Base-by-base conservation (phyloP, 805 yeast species). In the Barnettozyma vustinii region DNA sequence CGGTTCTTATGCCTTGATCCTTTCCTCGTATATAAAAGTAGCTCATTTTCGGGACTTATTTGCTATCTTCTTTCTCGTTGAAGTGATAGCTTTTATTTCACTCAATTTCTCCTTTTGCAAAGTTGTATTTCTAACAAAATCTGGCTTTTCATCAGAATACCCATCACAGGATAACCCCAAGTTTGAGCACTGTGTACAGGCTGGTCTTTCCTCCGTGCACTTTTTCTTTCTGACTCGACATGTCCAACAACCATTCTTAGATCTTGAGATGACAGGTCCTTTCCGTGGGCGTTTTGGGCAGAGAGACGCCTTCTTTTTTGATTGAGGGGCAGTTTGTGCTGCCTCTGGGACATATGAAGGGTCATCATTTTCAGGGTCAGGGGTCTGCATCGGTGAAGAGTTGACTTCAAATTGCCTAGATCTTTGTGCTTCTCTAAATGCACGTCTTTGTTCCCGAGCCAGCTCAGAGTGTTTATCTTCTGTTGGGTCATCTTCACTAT, bases 221-320 rank as follows among this genome's bases (percentile, higher is more conserved):
- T 83, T 79, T 62, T 85, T 85, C 54, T 87, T 81, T 37, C 94
- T 72, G 16, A 83, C 64, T 49, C 91, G 66, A 35, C 92, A 85
- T 6, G 87, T 85, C 92, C 92, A 85, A 59, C 94, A 85, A 0
- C 91, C 91, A 27, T 70, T 69, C 51, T 75, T 75, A 1, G 83
- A 77, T 44, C 84, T 64, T 20, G 69, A 60, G 9, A 63, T 59
- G 42, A 59, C 20, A 7, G 47, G 37, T 2, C 25, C 19, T 30
- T 40, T 25, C 43, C 44, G 49, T 10, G 26, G 44, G 7, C 27
- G 25, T 10, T n/a, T 15, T 20, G 20, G 19, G 32, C 12, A 1
- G 23, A 21, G 4, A 19, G 20, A 13, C 20, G n/a, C 27, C 9
- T 20, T n/a, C n/a, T 15, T 36, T 30, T 21, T 41, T 10, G 37